Percentiles rank a stretch among this genome's conserved stretches.
Evolutionary conservation across 225 moss, liverwort and hornwort species (phyloP).

Genomic region (Pseudisothecium myosuroides): DNA sequence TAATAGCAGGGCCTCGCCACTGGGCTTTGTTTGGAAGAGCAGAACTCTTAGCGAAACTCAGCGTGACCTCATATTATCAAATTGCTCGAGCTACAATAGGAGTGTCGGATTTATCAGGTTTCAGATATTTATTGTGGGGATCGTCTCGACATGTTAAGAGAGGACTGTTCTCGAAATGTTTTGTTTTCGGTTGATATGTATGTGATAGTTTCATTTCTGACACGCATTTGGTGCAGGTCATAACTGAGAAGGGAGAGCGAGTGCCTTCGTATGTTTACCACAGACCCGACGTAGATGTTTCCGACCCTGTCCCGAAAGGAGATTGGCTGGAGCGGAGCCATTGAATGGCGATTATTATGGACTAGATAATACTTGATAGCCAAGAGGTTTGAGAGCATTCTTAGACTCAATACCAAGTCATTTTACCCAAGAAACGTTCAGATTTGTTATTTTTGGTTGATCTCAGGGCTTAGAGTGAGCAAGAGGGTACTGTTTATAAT

Average conservation of each 20-base stretch:
- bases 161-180: not conserved
- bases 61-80: not conserved
- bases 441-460: not conserved
- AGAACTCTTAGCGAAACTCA: not conserved
- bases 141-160: not conserved
- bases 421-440: not conserved
- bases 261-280: conserved; percentile 72
- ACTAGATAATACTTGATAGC: not conserved
- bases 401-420: not conserved
- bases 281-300: conserved; percentile 57
- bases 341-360: not conserved
- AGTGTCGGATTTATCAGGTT: not conserved
- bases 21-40: not conserved
- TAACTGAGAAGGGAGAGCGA: conserved; percentile 73
- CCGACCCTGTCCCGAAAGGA: conserved; percentile 63
- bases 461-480: not conserved
- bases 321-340: conserved; percentile 50
- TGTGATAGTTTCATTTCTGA: not conserved
- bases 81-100: not conserved
- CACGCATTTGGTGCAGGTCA: conserved; percentile 30
- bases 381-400: not conserved
- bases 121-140: not conserved
- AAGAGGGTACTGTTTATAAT: not conserved
- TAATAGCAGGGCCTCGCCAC: not conserved
- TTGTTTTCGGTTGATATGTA: not conserved